Evolutionary conservation across 2,329 filamentous ascomycete species (phyloP), one percentile per base, ranked within the genome.

Genomic region (Talaromyces piceae): DNA sequence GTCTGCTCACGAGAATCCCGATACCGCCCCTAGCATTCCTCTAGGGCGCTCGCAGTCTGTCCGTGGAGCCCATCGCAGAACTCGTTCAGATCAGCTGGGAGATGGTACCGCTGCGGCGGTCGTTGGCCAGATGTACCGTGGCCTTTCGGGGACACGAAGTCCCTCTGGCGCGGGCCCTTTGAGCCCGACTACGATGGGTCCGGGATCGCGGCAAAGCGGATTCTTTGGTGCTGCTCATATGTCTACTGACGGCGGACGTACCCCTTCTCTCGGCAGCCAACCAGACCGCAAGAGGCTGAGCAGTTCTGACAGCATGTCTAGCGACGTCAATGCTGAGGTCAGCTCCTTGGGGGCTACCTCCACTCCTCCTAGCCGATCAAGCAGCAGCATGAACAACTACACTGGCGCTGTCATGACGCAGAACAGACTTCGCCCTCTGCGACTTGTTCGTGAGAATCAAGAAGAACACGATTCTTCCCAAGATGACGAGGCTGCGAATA

Each of bases 91-190:
- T 49, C 72, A 74, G 56, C 61, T 68, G 9, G 59, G 61, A 18
- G 68, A 69, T 52, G 61, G 66, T 48, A 41, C 45, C 22, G 83
- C 83, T 16, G 86, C 87, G 6, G 82, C 79, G 54, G 80, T 95
- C 26, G 85, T 95, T 45, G 88, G 88, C 61, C 90, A 91, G 68
- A 95, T 95, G 87, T 94, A 94, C 73, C 85, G 84, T 62, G 86
- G 86, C 12, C 80, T 83, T 8, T 58, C 66, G 7, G 50, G 54
- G n/a, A 59, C 61, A 20, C 57, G 63, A 27, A 62, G 69, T 18
- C 67, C 68, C 45, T 72, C 71, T 5, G 67, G 68, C 12, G 39
- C 33, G 33, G 79, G 86, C 20, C 76, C 64, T 53, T 72, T 73
- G 75, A 82, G 67, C 72, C 82, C 60, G 72, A 84, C 68, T 16